phyloP scores from a whole-genome alignment of 176 grass and related monocot genomes.

The Paspalum vaginatum region DNA sequence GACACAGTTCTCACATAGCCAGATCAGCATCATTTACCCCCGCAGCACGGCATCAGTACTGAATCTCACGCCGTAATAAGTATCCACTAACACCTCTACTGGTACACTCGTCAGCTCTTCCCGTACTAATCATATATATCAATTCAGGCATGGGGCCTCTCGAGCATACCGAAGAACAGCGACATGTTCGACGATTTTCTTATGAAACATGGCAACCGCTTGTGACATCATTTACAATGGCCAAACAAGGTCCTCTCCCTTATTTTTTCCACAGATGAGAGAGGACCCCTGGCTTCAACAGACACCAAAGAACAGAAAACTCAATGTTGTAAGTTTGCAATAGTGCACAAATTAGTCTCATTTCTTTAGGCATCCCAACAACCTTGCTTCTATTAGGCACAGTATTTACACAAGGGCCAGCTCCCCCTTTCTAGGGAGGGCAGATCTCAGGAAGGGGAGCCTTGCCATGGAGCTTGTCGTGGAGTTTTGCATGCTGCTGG shows the following conservation, averaged over 20 bases:
- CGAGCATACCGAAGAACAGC: neutral
- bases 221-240: conserved; percentile 51
- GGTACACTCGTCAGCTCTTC: neutral
- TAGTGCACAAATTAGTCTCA: conserved; percentile 34
- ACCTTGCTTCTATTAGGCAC: conserved; percentile 34
- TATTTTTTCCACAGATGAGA: conserved; percentile 46
- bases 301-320: neutral
- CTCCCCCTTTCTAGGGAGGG: conserved; percentile 18
- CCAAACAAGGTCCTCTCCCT: conserved; percentile 39
- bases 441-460: conserved; percentile 43
- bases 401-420: conserved; percentile 51
- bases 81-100: no score
- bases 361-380: conserved; percentile 33
- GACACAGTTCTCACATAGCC: no score
- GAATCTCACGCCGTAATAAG: no score
- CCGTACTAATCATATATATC: neutral
- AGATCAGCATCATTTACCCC: no score
- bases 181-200: neutral
- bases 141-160: neutral
- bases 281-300: conserved; percentile 36
- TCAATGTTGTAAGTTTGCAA: conserved; percentile 37
- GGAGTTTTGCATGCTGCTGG: conserved; percentile 60
- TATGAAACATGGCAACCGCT: neutral
- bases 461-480: conserved; percentile 37
- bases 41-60: no score